Evolutionary conservation across 1,139 yeast species (phyloP).

Genomic region (Pichia sp.): DNA sequence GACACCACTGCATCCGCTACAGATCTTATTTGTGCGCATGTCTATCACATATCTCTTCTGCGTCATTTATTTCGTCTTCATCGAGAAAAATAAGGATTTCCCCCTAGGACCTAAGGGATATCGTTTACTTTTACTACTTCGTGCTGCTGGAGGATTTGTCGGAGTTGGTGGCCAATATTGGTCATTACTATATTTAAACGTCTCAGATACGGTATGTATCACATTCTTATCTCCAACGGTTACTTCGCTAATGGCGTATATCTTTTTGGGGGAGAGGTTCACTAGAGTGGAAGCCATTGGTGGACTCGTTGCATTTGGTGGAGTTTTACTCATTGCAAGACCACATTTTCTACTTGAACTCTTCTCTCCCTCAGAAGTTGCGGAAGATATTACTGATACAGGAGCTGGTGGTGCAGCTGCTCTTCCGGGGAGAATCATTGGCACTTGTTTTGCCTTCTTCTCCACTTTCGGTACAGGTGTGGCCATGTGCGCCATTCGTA

Average conservation of each 20-base stretch:
- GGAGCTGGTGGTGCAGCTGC: constrained; percentile 5
- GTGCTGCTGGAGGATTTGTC: constrained; percentile 71
- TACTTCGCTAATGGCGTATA: constrained; percentile 69
- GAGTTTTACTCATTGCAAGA: constrained; percentile 76
- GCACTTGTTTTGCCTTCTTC: constrained; percentile 56
- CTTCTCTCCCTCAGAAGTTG: constrained; percentile 1
- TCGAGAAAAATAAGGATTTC: constrained; percentile 43
- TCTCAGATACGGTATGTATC: constrained; percentile 61
- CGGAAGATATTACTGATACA: constrained; percentile 9
- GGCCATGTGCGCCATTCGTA: constrained; percentile 66
- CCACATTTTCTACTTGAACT: constrained; percentile 59
- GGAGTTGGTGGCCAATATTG: constrained; percentile 49
- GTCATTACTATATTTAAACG: constrained; percentile 64
- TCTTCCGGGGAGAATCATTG: constrained; percentile 32
- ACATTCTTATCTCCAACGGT: constrained; percentile 74
- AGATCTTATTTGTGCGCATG: constrained; percentile 75
- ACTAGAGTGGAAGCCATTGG: constrained; percentile 58
- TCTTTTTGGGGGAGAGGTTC: constrained; percentile 60
- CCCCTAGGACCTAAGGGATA: constrained; percentile 65
- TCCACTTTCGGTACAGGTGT: constrained; percentile 68
- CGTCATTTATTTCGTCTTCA: constrained; percentile 39
- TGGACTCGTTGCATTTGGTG: constrained; percentile 59
- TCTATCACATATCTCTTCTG: constrained; percentile 45
- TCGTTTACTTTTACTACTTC: constrained; percentile 40
- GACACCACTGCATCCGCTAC: constrained; percentile 65